phyloP scores from a whole-genome alignment of 2,329 filamentous ascomycete species.

The Colletotrichum limetticola region DNA sequence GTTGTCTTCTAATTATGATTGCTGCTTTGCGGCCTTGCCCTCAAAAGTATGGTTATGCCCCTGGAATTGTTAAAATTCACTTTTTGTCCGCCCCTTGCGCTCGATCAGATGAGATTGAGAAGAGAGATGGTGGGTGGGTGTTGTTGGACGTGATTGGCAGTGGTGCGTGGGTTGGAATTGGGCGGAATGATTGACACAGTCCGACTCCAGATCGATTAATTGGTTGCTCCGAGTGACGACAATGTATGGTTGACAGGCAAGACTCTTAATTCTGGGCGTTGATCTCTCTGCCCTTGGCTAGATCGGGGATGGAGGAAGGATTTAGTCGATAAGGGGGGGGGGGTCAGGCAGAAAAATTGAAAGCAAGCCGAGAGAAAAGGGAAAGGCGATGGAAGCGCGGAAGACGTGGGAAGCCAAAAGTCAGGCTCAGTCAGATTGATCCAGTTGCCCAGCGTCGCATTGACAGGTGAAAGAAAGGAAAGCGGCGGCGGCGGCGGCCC shows the following conservation, averaged over 20 bases:
- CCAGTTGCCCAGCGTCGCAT: conserved; percentile 9
- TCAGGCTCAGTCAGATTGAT: neutral
- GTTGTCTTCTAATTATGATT: neutral
- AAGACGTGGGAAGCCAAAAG: neutral
- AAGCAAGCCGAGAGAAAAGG: neutral
- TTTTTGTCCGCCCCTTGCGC: conserved; percentile 1
- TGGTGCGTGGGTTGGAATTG: neutral
- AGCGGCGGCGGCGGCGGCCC: neutral
- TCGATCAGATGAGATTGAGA: conserved; percentile 1
- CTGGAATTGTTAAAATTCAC: neutral
- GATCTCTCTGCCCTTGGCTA: neutral
- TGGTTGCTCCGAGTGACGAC: conserved; percentile 18
- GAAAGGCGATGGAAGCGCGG: conserved; percentile 14
- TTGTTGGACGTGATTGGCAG: neutral
- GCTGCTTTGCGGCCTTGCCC: neutral
- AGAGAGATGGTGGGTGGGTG: neutral
- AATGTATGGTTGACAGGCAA: neutral
- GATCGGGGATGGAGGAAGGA: conserved; percentile 17
- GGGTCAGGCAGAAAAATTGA: conserved; percentile 1
- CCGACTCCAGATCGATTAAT: neutral
- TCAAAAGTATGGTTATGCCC: neutral
- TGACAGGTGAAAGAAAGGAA: neutral
- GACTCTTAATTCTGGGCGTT: neutral
- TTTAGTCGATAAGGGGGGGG: neutral
- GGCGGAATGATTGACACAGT: neutral